Conservation (phyloP, 306 rosid genomes). For the Alnus glutinosa region DNA sequence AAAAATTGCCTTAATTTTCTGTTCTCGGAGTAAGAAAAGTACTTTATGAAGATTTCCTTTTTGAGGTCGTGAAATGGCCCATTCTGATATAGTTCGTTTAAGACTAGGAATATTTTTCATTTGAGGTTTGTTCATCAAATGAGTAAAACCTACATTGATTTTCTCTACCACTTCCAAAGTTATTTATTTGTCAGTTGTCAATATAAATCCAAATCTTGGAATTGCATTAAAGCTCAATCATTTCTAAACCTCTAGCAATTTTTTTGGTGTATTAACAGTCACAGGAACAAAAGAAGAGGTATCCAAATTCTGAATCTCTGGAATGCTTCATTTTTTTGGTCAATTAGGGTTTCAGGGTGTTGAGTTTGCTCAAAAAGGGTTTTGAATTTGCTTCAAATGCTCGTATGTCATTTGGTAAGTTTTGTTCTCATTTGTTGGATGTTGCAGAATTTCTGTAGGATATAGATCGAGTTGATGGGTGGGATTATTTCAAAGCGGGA, state of each 20-base stretch:
- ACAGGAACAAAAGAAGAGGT: background rate
- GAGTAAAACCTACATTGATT: background rate
- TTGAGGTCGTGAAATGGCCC: background rate
- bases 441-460: slow-evolving; percentile 33
- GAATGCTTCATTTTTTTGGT: background rate
- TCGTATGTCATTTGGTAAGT: slow-evolving; percentile 1
- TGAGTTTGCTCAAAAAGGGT: background rate
- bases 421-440: background rate
- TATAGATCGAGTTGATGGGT: slow-evolving; percentile 57
- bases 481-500: slow-evolving; percentile 63
- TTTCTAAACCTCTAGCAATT: background rate
- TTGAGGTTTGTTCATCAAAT: background rate
- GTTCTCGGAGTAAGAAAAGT: background rate
- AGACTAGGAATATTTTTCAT: background rate
- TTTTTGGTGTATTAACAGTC: background rate
- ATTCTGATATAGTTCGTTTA: no score
- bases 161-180: background rate
- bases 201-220: no score
- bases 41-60: background rate
- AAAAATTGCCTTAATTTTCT: background rate
- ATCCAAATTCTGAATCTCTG: background rate
- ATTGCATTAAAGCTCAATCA: background rate
- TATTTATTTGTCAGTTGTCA: no score
- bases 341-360: background rate
- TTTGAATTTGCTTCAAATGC: slow-evolving; percentile 24